Percentiles rank a stretch among this genome's conserved stretches.
Conservation (phyloP, 768 basidiomycete species). For the Pisolithus albus region DNA sequence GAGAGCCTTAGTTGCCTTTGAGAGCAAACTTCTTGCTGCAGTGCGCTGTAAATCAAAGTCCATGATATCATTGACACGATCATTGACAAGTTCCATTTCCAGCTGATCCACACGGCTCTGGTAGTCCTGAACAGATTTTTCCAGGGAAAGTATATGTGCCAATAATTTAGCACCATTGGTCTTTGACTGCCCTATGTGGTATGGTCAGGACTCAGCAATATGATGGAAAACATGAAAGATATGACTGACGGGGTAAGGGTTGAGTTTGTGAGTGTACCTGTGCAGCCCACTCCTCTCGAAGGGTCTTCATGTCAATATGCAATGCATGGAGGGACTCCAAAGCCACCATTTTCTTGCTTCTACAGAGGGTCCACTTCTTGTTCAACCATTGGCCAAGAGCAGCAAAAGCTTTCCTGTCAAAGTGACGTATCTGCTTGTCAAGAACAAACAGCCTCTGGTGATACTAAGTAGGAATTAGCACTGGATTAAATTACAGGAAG, state of each 20-base stretch:
- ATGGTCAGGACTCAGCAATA: too few relatives aligned
- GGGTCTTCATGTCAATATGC: background rate
- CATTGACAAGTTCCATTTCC: too few relatives aligned
- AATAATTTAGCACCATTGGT: too few relatives aligned
- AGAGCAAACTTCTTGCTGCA: too few relatives aligned
- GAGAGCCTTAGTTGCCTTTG: too few relatives aligned
- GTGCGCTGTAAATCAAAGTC: too few relatives aligned
- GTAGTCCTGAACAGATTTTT: too few relatives aligned
- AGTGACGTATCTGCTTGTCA: constrained; percentile 4
- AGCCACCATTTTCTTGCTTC: background rate
- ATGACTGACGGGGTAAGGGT: constrained; percentile 2
- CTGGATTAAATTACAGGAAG: background rate
- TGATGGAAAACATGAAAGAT: background rate
- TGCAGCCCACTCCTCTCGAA: background rate
- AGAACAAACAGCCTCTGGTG: constrained; percentile 8
- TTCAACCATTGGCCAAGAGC: constrained; percentile 6
- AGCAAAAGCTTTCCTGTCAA: background rate
- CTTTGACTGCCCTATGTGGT: too few relatives aligned
- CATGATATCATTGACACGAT: too few relatives aligned
- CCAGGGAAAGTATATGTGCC: too few relatives aligned
- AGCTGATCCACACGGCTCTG: too few relatives aligned
- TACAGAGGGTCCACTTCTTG: background rate
- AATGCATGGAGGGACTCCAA: background rate
- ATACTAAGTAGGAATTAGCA: constrained; percentile 1
- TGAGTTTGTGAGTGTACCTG: constrained; percentile 1